Percentiles rank a stretch among this genome's conserved stretches.
Conservation (phyloP, 768 basidiomycete genomes). For the Leucocoprinus leucothites region DNA sequence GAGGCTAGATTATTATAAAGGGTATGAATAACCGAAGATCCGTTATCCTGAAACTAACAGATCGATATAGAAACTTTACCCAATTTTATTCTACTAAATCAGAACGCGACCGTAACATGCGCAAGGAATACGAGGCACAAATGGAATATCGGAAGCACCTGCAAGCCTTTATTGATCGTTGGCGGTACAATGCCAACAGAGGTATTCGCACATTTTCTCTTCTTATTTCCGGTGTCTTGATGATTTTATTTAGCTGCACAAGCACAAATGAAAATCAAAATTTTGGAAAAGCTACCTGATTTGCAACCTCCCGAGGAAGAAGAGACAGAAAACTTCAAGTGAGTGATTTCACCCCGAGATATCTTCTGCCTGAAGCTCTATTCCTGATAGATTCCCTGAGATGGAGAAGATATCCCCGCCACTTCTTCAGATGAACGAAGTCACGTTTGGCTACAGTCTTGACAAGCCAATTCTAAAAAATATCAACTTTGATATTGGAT, state of each 20-base stretch:
- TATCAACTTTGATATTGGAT: constrained; percentile 86
- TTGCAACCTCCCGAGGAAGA: constrained; percentile 90
- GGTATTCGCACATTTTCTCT: constrained; percentile 36
- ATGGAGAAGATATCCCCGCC: constrained; percentile 98
- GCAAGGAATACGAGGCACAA: constrained; percentile 95
- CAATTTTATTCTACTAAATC: constrained; percentile 99
- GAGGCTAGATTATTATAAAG: constrained; percentile 96
- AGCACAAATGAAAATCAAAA: constrained; percentile 75
- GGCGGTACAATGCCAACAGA: constrained; percentile 97
- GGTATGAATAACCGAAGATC: constrained; percentile 38
- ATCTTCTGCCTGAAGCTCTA: not conserved
- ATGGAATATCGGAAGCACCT: constrained; percentile 93
- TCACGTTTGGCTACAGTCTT: constrained; percentile 81
- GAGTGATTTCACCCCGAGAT: constrained; percentile 9
- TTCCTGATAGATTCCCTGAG: constrained; percentile 72
- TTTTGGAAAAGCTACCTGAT: constrained; percentile 85
- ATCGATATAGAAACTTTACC: constrained; percentile 73
- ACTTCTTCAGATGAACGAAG: constrained; percentile 86
- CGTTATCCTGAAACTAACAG: constrained; percentile 6
- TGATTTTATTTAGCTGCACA: constrained; percentile 62
- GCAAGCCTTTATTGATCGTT: constrained; percentile 97
- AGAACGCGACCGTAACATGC: constrained; percentile 86
- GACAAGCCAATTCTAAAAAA: constrained; percentile 75
- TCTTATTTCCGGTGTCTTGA: not conserved
- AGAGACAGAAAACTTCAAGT: constrained; percentile 93